Evolutionary conservation across 78 protist species (phyloP), one percentile per base, ranked within the genome.

Genomic region (Trichosphaerium sp.): DNA sequence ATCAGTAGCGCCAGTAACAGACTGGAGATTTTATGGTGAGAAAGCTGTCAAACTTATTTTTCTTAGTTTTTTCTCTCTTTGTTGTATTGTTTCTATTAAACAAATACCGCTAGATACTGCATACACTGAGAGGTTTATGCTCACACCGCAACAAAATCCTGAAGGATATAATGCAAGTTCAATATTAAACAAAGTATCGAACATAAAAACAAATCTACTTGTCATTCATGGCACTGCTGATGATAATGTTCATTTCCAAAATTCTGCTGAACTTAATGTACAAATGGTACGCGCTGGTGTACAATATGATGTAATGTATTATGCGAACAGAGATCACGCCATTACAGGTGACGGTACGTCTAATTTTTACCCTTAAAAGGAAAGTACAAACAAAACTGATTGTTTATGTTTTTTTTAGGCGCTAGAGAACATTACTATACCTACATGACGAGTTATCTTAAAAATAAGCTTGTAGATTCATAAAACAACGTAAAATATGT

Each of bases 151-250:
- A 21, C n/a, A 21, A 14, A 56, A 56, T 34, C 61, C 61, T 34
- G 61, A 28, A n/a, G 61, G 61, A 14, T 56, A 56, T 14, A 25
- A 56, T 14, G 61, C 61, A 14, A 56, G 54, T 14, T 56, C 61
- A 18, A 34, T 56, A 26, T 18, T 56, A 14, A 14, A 14, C 28
- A 26, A 14, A 18, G 61, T 34, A 12, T 28, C 14, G n/a, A 56
- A 56, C n/a, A 12, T 56, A 21, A 14, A 18, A 14, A 14, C 54
- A 28, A 21, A 56, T 34, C 26, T 18, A 26, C 61, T 56, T 12
- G 54, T 56, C 32, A 34, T 56, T 14, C 61, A 56, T 34, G 61
- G 61, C n/a, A 56, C 61, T 14, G 61, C 54, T 34, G 61, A 56
- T 14, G 61, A 56, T 14, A 56, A 56, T 34, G 61, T 56, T 12